A percentile compares a stretch with the other conserved stretches of the same genome.
phyloP scores from a whole-genome alignment of 768 basidiomycete genomes.

The Tylopilus rubrobrunneus region DNA sequence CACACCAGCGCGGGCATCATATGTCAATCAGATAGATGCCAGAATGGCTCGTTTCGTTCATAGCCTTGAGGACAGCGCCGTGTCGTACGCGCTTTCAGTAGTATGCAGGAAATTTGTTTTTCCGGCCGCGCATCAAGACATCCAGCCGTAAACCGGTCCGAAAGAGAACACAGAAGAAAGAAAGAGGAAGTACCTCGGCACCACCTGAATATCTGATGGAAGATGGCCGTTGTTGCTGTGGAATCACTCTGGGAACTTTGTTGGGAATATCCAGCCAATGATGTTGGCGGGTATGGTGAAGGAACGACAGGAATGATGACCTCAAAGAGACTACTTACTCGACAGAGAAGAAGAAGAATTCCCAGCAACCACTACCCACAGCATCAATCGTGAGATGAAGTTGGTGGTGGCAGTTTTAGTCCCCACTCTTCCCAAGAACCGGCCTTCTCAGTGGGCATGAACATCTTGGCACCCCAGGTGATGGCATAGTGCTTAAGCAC shows the following conservation, averaged over 20 bases:
- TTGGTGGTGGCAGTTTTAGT: neutral
- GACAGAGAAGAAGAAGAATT: neutral
- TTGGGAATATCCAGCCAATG: neutral
- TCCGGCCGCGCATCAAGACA: neutral
- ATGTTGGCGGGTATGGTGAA: neutral
- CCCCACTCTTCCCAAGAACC: conserved; percentile 17
- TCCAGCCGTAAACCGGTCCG: neutral
- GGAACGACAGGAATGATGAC: neutral
- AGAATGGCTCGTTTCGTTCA: neutral
- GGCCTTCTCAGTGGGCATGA: neutral
- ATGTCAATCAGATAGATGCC: neutral
- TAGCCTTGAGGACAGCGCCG: neutral
- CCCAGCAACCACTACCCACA: neutral
- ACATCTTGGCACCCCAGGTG: conserved; percentile 50
- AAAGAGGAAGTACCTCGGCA: neutral
- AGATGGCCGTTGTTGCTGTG: neutral
- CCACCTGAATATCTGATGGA: neutral
- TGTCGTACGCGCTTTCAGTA: neutral
- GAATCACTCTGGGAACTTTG: neutral
- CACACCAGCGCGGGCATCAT: neutral
- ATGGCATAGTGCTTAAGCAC: conserved; percentile 61
- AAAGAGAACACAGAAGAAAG: neutral
- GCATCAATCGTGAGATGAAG: neutral
- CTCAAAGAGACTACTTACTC: neutral
- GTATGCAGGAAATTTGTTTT: neutral